Conservation (phyloP, 2,329 filamentous ascomycete species). For the Monosporascus sp. region DNA sequence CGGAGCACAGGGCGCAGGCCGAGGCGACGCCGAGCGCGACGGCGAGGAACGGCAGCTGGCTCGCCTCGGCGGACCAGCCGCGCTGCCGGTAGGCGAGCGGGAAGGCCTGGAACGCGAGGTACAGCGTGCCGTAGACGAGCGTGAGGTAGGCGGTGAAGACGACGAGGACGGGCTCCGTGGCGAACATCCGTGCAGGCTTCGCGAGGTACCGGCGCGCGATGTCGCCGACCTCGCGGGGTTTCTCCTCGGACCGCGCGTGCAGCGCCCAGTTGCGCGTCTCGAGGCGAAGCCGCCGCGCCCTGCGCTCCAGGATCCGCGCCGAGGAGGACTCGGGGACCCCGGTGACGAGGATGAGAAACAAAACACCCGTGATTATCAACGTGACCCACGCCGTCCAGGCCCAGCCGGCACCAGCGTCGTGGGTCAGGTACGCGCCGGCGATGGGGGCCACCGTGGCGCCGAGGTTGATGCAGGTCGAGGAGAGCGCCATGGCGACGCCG, state of each 20-base stretch:
- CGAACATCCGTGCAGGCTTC: slow-evolving; percentile 15
- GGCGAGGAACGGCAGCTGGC: slow-evolving; percentile 37
- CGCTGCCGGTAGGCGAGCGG: slow-evolving; percentile 40
- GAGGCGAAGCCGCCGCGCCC: slow-evolving; percentile 42
- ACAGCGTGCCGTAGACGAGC: slow-evolving; percentile 38
- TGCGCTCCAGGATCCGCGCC: slow-evolving; percentile 41
- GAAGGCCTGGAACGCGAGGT: slow-evolving; percentile 43
- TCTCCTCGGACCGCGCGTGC: slow-evolving; percentile 22
- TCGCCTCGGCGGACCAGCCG: slow-evolving; percentile 33
- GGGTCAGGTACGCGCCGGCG: slow-evolving; percentile 6
- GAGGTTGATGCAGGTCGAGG: slow-evolving; percentile 12
- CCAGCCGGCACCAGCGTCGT: slow-evolving; percentile 30
- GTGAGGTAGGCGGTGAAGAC: slow-evolving; percentile 13
- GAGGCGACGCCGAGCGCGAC: slow-evolving; percentile 35
- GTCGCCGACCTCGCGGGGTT: slow-evolving; percentile 12
- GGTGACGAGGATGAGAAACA: slow-evolving; percentile 36
- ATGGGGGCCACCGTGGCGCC: slow-evolving; percentile 11
- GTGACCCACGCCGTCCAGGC: slow-evolving; percentile 54
- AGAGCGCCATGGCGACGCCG: slow-evolving; percentile 12
- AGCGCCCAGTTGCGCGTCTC: slow-evolving; percentile 35
- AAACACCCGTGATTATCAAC: slow-evolving; percentile 39
- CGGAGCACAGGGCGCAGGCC: slow-evolving; percentile 10
- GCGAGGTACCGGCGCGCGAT: slow-evolving; percentile 12
- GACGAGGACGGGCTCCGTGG: slow-evolving; percentile 15
- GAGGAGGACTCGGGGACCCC: slow-evolving; percentile 46